Conservation (phyloP, 2,329 filamentous ascomycete species). For the Cladorrhinum sp. region DNA sequence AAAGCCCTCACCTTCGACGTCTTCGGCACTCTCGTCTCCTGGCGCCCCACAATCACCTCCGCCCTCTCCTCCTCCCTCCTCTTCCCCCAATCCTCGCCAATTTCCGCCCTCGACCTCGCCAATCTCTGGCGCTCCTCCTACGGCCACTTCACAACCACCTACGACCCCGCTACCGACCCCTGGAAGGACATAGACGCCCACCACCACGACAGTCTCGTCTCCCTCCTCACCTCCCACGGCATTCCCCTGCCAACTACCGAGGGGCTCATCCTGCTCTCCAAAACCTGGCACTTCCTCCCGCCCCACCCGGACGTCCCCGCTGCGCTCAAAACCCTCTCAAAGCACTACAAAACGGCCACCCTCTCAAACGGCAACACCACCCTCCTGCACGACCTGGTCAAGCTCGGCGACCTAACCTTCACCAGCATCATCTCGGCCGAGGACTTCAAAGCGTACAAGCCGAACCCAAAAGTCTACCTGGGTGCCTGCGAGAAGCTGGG, state of each 20-base stretch:
- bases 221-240: constrained; percentile 53
- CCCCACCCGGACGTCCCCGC: constrained; percentile 64
- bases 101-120: constrained; percentile 53
- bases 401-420: constrained; percentile 60
- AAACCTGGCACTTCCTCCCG: constrained; percentile 68
- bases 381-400: constrained; percentile 63
- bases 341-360: constrained; percentile 57
- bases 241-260: constrained; percentile 59
- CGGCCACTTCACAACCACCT: constrained; percentile 53
- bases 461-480: constrained; percentile 62
- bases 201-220: constrained; percentile 59
- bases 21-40: constrained; percentile 79
- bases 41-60: constrained; percentile 64
- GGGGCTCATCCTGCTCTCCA: constrained; percentile 61
- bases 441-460: constrained; percentile 74
- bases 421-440: constrained; percentile 62
- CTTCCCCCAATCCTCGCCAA: constrained; percentile 47
- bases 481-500: constrained; percentile 63
- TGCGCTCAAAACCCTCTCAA: constrained; percentile 55
- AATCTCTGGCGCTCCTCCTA: constrained; percentile 69
- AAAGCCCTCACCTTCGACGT: constrained; percentile 71
- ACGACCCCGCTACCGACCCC: constrained; percentile 44
- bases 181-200: constrained; percentile 74
- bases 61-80: constrained; percentile 53
- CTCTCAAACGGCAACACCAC: constrained; percentile 71